These are phyloP conservation scores for Pseudozyma hubeiensis DNA, from an alignment of 1,284 basidiomycete genomes.

Conservation along the genomic window DNA sequence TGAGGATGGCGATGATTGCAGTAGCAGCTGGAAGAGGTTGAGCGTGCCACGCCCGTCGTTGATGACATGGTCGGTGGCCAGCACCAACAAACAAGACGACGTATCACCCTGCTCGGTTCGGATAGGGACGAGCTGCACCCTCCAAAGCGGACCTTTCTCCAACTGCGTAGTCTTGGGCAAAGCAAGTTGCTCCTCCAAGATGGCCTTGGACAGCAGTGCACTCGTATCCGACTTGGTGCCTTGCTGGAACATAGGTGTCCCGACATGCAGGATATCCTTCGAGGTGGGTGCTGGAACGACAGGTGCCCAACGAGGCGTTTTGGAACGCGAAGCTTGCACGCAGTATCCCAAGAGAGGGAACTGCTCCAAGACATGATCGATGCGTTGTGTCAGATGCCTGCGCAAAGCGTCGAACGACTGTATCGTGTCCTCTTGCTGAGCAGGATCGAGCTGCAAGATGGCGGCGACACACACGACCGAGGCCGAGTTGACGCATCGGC, in stretches of 20 bases:
- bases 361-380: slow-evolving; percentile 5
- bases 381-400: slow-evolving; percentile 6
- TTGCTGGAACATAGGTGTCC: background rate
- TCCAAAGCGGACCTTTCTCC: slow-evolving; percentile 25
- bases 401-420: slow-evolving; percentile 4
- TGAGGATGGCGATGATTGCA: background rate
- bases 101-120: background rate
- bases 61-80: slow-evolving; percentile 33
- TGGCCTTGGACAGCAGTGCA: background rate
- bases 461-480: slow-evolving; percentile 25
- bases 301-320: slow-evolving; percentile 12
- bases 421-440: no score
- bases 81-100: slow-evolving; percentile 6
- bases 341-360: slow-evolving; percentile 26
- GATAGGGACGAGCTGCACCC: slow-evolving; percentile 5
- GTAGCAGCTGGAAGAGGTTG: slow-evolving; percentile 24
- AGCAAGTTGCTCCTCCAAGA: slow-evolving; percentile 4
- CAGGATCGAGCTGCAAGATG: slow-evolving; percentile 13
- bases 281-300: slow-evolving; percentile 12
- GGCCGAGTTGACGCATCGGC: slow-evolving; percentile 19
- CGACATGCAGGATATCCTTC: slow-evolving; percentile 17
- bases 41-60: slow-evolving; percentile 37
- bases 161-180: slow-evolving; percentile 1
- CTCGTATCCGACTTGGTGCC: background rate
- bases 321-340: slow-evolving; percentile 10